Percentiles rank a stretch among this genome's conserved stretches.
phyloP scores from a whole-genome alignment of 2,329 filamentous ascomycete genomes.

The Aureobasidium sp. region DNA sequence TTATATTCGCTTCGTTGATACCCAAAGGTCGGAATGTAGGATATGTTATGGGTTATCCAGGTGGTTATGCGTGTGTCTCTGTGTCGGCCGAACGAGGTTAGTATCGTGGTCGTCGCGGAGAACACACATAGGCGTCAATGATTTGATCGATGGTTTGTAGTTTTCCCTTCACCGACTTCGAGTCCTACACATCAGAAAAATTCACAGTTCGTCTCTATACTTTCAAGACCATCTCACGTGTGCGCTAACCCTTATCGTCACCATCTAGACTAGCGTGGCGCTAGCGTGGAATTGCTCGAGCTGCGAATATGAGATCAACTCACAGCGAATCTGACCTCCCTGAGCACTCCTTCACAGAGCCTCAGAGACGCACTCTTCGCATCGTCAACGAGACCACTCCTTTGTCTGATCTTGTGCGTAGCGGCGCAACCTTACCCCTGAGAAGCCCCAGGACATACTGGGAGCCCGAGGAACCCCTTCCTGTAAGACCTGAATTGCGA shows the following conservation, averaged over 20 bases:
- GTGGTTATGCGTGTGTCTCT: not conserved
- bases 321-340: not conserved
- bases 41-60: not conserved
- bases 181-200: not conserved
- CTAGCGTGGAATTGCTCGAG: not conserved
- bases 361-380: not conserved
- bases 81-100: not conserved
- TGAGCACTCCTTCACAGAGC: not conserved
- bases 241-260: not conserved
- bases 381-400: not conserved
- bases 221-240: not conserved
- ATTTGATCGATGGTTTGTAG: not conserved
- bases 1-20: not conserved
- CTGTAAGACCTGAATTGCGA: not conserved
- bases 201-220: not conserved
- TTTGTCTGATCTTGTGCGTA: not conserved
- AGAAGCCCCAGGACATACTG: not conserved
- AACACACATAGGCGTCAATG: not conserved
- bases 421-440: not conserved
- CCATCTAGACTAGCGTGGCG: not conserved
- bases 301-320: not conserved
- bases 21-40: not conserved
- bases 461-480: not conserved
- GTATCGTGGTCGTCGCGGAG: too few species aligned
- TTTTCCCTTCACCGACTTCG: not conserved